Percentiles rank a stretch among this genome's conserved stretches.
These are phyloP conservation scores for Colletotrichum incanum DNA, from an alignment of 2,329 filamentous ascomycete species.

Conservation along the genomic window DNA sequence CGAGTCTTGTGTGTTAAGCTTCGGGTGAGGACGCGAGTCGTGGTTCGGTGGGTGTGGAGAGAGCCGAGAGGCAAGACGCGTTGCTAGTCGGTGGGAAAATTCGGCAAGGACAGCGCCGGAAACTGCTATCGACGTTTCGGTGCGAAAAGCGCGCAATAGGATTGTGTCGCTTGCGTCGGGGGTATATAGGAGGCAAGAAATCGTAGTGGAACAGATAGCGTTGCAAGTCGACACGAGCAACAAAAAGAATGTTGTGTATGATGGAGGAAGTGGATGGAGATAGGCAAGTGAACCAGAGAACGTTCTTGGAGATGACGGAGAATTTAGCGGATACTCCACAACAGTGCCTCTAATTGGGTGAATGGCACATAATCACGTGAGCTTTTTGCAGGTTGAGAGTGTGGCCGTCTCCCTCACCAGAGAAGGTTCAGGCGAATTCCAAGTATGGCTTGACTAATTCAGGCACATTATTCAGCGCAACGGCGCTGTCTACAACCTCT, in stretches of 20 bases:
- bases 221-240: conserved; percentile 27
- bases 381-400: background rate
- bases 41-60: conserved; percentile 20
- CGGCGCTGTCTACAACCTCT: background rate
- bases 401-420: background rate
- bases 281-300: conserved; percentile 16
- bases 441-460: conserved; percentile 26
- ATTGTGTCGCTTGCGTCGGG: background rate
- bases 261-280: conserved; percentile 20
- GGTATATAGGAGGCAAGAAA: conserved; percentile 28
- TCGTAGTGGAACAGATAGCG: background rate
- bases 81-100: conserved; percentile 18
- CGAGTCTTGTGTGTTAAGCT: conserved; percentile 24
- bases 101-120: conserved; percentile 16
- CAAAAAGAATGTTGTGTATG: conserved; percentile 36
- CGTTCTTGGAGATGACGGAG: conserved; percentile 29
- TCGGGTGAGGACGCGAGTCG: conserved; percentile 23
- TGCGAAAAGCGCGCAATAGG: background rate
- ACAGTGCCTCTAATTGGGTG: conserved; percentile 6
- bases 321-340: conserved; percentile 19
- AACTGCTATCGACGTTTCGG: background rate
- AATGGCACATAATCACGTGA: background rate
- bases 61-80: conserved; percentile 32
- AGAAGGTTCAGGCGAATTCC: conserved; percentile 19
- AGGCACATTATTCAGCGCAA: conserved; percentile 30